Evolutionary conservation across 495 filamentous ascomycete species (phyloP).

Genomic region (Penicillium flavigenum): DNA sequence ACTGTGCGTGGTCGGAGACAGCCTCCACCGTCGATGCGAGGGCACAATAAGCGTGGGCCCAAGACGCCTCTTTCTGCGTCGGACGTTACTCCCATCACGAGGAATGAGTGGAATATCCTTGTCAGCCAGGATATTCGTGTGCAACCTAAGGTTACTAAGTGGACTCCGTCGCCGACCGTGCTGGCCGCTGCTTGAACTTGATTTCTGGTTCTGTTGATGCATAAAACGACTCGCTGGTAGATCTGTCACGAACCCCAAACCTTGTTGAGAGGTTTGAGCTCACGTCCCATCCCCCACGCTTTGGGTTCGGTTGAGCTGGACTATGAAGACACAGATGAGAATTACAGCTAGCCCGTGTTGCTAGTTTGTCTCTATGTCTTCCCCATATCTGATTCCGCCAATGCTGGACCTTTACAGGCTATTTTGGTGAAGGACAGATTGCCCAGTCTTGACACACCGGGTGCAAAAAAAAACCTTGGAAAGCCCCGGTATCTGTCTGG

Average conservation of each 20-base stretch:
- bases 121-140: constrained; percentile 33
- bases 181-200: constrained; percentile 35
- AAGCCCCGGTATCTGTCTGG: too few species aligned
- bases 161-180: constrained; percentile 44
- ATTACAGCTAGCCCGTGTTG: background rate
- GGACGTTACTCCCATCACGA: constrained; percentile 48
- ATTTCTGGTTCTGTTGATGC: background rate
- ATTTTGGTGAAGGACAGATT: constrained; percentile 1
- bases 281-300: background rate
- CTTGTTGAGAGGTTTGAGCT: background rate
- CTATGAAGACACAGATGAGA: background rate
- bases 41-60: constrained; percentile 34
- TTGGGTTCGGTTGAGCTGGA: background rate
- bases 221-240: background rate
- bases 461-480: too few species aligned
- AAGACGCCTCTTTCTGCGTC: constrained; percentile 48
- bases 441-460: background rate
- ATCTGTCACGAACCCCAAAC: background rate
- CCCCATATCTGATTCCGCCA: background rate
- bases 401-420: background rate
- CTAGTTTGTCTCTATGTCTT: background rate
- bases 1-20: constrained; percentile 11
- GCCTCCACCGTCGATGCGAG: constrained; percentile 2
- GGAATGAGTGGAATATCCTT: constrained; percentile 50
- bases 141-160: constrained; percentile 43